A percentile compares a stretch with the other conserved stretches of the same genome.
Conservation (phyloP, 176 grass and related monocot genomes). For the Triticum timopheevii region DNA sequence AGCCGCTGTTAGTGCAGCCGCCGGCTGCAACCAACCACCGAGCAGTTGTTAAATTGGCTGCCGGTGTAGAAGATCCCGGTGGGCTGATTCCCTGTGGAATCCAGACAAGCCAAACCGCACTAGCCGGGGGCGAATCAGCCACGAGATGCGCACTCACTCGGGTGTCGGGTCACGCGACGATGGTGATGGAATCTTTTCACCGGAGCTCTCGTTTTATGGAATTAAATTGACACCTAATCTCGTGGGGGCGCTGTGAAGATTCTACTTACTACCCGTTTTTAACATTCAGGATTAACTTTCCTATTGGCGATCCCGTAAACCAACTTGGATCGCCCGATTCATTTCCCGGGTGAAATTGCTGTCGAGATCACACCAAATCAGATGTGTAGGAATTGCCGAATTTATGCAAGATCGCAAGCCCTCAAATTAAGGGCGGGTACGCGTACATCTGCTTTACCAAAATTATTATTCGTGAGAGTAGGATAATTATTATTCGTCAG, state of each 20-base stretch:
- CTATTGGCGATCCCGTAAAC: too few species aligned
- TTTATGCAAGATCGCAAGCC: too few species aligned
- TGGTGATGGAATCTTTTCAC: conserved; percentile 19
- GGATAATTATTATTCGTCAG: too few species aligned
- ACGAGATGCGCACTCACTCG: not conserved
- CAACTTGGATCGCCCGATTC: too few species aligned
- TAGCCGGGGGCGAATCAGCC: not conserved
- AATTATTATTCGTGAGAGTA: too few species aligned
- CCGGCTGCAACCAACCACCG: not conserved
- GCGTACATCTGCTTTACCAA: too few species aligned
- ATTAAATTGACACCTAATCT: not conserved
- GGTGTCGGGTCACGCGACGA: not conserved
- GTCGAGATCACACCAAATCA: not conserved
- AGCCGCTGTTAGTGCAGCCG: not conserved
- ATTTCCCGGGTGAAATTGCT: not conserved
- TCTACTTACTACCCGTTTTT: not conserved
- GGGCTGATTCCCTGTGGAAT: conserved; percentile 15
- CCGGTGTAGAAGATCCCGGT: conserved; percentile 5
- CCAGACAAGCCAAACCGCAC: conserved; percentile 11
- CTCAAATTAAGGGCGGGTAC: too few species aligned
- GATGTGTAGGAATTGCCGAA: not conserved
- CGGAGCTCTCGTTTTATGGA: not conserved
- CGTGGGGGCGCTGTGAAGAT: not conserved
- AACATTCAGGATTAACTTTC: too few species aligned
- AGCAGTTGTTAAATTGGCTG: too few species aligned